Conservation (phyloP, 2,329 filamentous ascomycete species). For the Pseudogymnoascus sp. region DNA sequence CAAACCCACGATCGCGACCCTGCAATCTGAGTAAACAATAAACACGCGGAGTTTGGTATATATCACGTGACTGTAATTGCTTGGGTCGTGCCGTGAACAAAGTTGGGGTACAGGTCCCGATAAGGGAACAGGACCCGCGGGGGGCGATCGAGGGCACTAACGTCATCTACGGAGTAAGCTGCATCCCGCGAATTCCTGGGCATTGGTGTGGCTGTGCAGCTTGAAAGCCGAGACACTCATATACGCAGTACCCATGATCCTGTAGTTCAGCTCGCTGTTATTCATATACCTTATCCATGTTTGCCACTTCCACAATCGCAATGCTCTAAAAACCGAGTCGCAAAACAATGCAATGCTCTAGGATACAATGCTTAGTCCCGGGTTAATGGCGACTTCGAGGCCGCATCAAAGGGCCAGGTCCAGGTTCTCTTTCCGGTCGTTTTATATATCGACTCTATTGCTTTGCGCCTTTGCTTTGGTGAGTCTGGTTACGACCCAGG, state of each 20-base stretch:
- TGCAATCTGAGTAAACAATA: constrained; percentile 6
- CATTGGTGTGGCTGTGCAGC: constrained; percentile 3
- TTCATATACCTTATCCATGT: background rate
- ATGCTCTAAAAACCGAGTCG: background rate
- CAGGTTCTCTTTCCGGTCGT: constrained; percentile 26
- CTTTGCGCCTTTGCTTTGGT: constrained; percentile 24
- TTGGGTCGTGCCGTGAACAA: background rate
- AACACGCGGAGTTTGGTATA: background rate
- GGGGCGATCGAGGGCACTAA: background rate
- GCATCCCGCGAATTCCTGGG: background rate
- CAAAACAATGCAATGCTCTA: background rate
- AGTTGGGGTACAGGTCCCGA: constrained; percentile 2
- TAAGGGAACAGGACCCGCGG: constrained; percentile 2
- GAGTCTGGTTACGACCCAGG: constrained; percentile 25
- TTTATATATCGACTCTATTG: constrained; percentile 26
- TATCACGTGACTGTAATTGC: background rate
- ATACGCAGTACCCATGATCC: background rate
- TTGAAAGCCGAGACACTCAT: background rate
- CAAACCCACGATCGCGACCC: constrained; percentile 3
- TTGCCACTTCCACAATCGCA: background rate
- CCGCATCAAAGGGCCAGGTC: background rate
- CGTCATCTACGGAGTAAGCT: constrained; percentile 3
- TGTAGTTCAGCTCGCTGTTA: background rate
- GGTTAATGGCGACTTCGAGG: background rate
- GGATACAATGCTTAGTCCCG: background rate